phyloP scores from a whole-genome alignment of 2,329 filamentous ascomycete species.

The Cladosporium sp. region DNA sequence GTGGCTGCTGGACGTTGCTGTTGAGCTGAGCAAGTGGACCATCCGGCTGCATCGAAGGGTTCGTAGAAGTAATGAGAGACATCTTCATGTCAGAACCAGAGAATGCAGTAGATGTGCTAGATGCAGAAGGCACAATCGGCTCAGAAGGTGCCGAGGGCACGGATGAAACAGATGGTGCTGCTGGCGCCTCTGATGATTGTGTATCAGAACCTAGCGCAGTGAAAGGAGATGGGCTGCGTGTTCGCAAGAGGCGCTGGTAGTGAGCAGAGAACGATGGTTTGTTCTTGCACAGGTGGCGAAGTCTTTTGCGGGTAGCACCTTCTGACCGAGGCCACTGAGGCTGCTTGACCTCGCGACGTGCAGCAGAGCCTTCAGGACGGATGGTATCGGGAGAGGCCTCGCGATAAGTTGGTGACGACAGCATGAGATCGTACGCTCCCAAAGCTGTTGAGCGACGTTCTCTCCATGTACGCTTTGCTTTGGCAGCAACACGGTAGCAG shows the following conservation, averaged over 20 bases:
- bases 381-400: conserved; percentile 48
- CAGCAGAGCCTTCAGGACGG: conserved; percentile 40
- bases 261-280: conserved; percentile 65
- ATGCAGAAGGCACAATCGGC: neutral
- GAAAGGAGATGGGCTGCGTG: conserved; percentile 63
- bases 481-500: conserved; percentile 63
- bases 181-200: conserved; percentile 31
- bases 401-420: conserved; percentile 30
- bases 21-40: conserved; percentile 51
- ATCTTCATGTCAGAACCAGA: conserved; percentile 54
- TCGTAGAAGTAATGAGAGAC: conserved; percentile 55
- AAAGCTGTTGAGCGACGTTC: conserved; percentile 41
- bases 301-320: conserved; percentile 58
- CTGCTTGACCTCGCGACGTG: conserved; percentile 40
- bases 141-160: neutral
- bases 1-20: conserved; percentile 43
- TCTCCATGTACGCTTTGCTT: conserved; percentile 64
- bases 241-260: conserved; percentile 63
- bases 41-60: conserved; percentile 54
- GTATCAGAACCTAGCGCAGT: conserved; percentile 37
- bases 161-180: conserved; percentile 26
- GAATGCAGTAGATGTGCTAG: conserved; percentile 40
- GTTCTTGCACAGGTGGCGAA: conserved; percentile 62
- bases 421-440: conserved; percentile 34
- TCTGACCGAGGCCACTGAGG: conserved; percentile 59